phyloP scores from a whole-genome alignment of 192 early-diverging fungal species.

The Lunasporangiospora selenospora region DNA sequence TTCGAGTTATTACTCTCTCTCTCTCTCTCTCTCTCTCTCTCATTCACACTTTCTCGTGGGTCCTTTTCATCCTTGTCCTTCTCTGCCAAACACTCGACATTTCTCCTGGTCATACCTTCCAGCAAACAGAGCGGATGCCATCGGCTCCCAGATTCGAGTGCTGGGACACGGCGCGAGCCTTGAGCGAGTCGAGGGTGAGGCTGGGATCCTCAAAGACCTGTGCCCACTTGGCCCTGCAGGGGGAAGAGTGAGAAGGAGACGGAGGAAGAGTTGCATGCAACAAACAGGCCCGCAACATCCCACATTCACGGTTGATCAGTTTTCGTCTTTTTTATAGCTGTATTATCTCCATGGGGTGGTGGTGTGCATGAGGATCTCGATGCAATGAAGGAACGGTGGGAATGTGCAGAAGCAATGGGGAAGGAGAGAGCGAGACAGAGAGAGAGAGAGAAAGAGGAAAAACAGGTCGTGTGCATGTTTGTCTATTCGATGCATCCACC shows the following conservation, averaged over 20 bases:
- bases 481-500: neutral
- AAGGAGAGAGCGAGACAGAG: neutral
- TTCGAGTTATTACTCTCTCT: neutral
- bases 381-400: too few relatives aligned
- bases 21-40: neutral
- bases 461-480: neutral
- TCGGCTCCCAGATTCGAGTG: constrained; percentile 54
- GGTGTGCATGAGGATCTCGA: too few relatives aligned
- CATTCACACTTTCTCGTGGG: too few relatives aligned
- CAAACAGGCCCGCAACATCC: too few relatives aligned
- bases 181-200: constrained; percentile 49
- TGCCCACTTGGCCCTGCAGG: constrained; percentile 51
- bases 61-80: too few relatives aligned
- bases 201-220: constrained; percentile 59
- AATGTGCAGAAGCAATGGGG: too few relatives aligned
- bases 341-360: too few relatives aligned
- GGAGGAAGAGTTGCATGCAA: neutral
- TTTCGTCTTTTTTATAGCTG: too few relatives aligned
- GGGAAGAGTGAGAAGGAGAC: neutral
- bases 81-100: neutral
- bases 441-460: neutral
- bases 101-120: constrained; percentile 54
- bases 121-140: constrained; percentile 62
- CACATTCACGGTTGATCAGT: too few relatives aligned
- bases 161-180: constrained; percentile 50